Conservation (phyloP, 139 green algal species). For the Chlorella sorokiniana region DNA sequence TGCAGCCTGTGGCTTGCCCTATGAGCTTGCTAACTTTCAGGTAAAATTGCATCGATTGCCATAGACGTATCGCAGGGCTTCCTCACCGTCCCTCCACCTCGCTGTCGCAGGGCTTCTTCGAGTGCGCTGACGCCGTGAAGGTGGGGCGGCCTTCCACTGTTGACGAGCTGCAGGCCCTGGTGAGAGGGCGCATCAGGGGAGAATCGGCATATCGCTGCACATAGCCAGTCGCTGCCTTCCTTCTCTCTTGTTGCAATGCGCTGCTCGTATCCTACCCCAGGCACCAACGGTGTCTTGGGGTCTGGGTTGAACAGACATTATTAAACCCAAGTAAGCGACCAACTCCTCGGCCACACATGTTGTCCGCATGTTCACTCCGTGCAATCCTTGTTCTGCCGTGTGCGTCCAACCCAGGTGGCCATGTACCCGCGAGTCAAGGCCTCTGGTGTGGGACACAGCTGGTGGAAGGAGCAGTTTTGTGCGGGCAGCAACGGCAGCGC, state of each 20-base stretch:
- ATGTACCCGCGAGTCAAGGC: constrained; percentile 57
- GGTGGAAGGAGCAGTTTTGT: constrained; percentile 73
- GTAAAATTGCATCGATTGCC: background rate
- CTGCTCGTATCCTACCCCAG: too few species aligned
- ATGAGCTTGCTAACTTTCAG: constrained; percentile 40
- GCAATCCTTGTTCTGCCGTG: too few species aligned
- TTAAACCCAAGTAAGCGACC: too few species aligned
- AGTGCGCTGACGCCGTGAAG: constrained; percentile 55
- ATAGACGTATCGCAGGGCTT: too few species aligned
- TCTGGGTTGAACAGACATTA: too few species aligned
- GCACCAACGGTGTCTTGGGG: too few species aligned
- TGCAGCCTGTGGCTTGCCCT: constrained; percentile 10
- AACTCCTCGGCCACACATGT: too few species aligned
- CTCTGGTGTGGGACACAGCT: constrained; percentile 65
- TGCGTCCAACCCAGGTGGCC: constrained; percentile 21
- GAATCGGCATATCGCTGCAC: background rate
- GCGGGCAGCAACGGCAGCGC: background rate
- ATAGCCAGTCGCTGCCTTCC: background rate
- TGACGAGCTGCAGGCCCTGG: constrained; percentile 49
- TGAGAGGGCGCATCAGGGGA: constrained; percentile 1
- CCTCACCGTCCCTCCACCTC: background rate
- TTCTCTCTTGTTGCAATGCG: too few species aligned
- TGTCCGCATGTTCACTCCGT: background rate
- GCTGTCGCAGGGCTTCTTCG: constrained; percentile 37
- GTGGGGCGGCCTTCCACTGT: constrained; percentile 59